Percentiles rank a stretch among this genome's conserved stretches.
phyloP scores from a whole-genome alignment of 176 grass and related monocot species.

The Pharus latifolius region DNA sequence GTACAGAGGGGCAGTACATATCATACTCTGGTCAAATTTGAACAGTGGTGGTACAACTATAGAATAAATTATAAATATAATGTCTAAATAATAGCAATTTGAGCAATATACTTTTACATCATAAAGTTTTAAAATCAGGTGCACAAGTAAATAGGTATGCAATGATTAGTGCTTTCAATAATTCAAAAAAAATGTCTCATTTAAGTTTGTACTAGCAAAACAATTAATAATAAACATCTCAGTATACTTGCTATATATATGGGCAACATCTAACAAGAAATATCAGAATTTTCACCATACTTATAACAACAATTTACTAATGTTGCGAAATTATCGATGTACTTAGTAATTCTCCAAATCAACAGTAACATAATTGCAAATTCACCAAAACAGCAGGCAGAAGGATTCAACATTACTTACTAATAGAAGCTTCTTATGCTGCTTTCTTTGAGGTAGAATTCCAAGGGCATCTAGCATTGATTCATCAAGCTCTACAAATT shows the following conservation, averaged over 20 bases:
- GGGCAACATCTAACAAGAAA: not conserved
- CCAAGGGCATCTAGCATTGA: conserved; percentile 96
- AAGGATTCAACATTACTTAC: conserved; percentile 39
- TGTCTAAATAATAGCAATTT: too few relatives aligned
- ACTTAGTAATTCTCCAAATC: not conserved
- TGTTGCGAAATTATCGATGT: conserved; percentile 9
- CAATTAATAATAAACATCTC: not conserved
- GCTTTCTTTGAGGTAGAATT: conserved; percentile 99
- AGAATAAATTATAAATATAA: too few relatives aligned
- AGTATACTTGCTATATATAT: not conserved
- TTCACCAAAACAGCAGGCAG: conserved; percentile 8
- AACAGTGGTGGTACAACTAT: too few relatives aligned
- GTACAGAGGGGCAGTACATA: too few relatives aligned
- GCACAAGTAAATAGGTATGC: not conserved
- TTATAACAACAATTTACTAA: not conserved
- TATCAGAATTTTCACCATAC: not conserved
- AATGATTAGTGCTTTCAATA: not conserved
- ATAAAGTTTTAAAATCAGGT: too few relatives aligned
- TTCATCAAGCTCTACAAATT: conserved; percentile 84
- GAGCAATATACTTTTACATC: too few relatives aligned
- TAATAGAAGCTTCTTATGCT: conserved; percentile 92
- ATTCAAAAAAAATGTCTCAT: not conserved
- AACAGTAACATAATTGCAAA: not conserved
- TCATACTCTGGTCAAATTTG: too few relatives aligned
- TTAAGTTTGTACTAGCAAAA: not conserved